phyloP scores from a whole-genome alignment of 2,329 filamentous ascomycete species.

The Uncinocarpus reesii region DNA sequence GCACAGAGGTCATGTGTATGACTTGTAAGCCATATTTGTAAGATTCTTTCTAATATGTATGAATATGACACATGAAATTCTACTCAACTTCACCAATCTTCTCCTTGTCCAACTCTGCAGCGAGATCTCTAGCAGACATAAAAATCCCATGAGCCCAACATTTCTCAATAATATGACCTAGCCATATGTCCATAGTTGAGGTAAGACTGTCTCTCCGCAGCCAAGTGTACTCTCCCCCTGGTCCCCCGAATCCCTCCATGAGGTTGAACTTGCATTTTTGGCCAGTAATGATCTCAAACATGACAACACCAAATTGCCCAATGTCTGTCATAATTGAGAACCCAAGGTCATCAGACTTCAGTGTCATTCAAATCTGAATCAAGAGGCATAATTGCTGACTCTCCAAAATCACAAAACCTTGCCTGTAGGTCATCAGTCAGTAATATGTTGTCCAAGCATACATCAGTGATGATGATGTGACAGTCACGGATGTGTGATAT shows the following conservation, averaged over 20 bases:
- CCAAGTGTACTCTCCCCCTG: constrained; percentile 1
- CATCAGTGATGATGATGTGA: constrained; percentile 24
- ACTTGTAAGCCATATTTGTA: constrained; percentile 1
- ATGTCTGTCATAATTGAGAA: constrained; percentile 16
- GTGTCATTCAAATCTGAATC: constrained; percentile 14
- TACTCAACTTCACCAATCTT: constrained; percentile 5
- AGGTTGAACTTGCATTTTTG: constrained; percentile 12
- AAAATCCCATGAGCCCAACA: constrained; percentile 14
- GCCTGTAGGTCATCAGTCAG: constrained; percentile 16
- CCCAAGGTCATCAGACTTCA: constrained; percentile 14
- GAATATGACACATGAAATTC: constrained; percentile 3
- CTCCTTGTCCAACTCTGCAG: constrained; percentile 16
- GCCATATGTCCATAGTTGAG: constrained; percentile 8
- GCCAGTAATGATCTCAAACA: constrained; percentile 15
- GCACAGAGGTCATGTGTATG: background rate
- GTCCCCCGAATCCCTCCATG: background rate
- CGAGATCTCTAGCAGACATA: constrained; percentile 16
- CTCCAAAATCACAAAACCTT: constrained; percentile 21
- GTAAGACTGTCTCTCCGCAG: constrained; percentile 5
- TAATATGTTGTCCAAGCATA: constrained; percentile 18
- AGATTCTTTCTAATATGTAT: background rate
- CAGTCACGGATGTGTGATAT: constrained; percentile 22
- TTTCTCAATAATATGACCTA: constrained; percentile 14
- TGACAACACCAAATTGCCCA: constrained; percentile 14
- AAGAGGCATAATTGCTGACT: constrained; percentile 16